Evolutionary conservation across 257 asterid species (phyloP), one percentile per base, ranked within the genome.

Genomic region (Pogostemon cablin): DNA sequence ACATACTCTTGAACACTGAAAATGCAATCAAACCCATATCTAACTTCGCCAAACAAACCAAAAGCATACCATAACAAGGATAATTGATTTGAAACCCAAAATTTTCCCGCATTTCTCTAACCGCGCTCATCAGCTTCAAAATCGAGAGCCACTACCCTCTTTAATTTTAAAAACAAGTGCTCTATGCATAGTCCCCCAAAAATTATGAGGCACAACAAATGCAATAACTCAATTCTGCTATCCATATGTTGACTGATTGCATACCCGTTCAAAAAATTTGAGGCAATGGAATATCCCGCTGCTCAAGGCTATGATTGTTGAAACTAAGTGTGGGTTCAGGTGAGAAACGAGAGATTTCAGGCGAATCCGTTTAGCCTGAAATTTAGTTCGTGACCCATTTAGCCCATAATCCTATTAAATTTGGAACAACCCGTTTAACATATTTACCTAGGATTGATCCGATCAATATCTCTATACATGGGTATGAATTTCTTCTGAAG

Each of bases 21-120:
- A 75, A 78, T 2, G 84, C 75, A 4, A 71, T 17, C 41, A 76
- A 52, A 66, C 84, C 86, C 84, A 81, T 66, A 43, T 77, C 81
- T 3, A 78, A 56, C 52, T 83, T 81, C 39, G 86, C 84, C 68
- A 83, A 71, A 52, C 78, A 48, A 80, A 67, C 49, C 77, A 83
- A 78, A 44, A 83, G 86, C 79, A 43, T 49, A 64, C 83, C 78
- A 17, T 78, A 81, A 68, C 88, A 78, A 9, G 88, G 86, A 56
- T 83, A 83, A 40, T 81, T 81, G 54, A 78, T 57, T 71, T 74
- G 79, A 71, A 83, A 83, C 52, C 88, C 86, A 0, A 11, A 9
- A 50, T 48, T 63, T 20, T 12, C 77, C 75, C 84, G 69, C 77
- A 76, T 41, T 64, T 64, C 84, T 2, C 71, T 79, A 68, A 81